These are phyloP conservation scores for Neurospora sp. DNA, from an alignment of 495 filamentous ascomycete genomes.

Conservation along the genomic window DNA sequence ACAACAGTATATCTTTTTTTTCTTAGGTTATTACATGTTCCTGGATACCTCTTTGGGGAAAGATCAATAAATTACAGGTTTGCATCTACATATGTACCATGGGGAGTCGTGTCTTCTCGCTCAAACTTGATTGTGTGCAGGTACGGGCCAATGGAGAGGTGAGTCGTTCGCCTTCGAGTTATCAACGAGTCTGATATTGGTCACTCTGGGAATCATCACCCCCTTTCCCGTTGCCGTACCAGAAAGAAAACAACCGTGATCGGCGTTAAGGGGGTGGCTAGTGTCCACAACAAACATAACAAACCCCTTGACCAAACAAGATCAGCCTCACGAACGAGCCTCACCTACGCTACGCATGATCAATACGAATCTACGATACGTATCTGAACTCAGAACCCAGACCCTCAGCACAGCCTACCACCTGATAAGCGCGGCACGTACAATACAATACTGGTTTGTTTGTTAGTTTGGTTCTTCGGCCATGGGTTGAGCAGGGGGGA, in stretches of 20 bases:
- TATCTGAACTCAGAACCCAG: no score
- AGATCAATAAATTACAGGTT: neutral
- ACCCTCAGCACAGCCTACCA: neutral
- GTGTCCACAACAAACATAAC: neutral
- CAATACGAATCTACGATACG: no score
- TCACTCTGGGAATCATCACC: no score
- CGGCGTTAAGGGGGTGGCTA: neutral
- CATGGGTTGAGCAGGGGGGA: no score
- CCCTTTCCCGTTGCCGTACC: neutral
- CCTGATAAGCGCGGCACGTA: neutral
- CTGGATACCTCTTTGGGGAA: neutral
- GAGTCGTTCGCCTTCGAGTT: no score
- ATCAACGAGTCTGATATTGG: neutral
- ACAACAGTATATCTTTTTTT: neutral
- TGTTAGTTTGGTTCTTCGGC: no score
- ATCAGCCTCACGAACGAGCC: neutral
- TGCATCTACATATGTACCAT: neutral
- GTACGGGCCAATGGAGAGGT: no score
- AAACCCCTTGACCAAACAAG: neutral
- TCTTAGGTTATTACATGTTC: neutral
- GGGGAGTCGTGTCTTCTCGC: neutral
- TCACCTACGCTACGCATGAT: no score
- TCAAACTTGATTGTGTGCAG: neutral
- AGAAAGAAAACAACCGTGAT: neutral
- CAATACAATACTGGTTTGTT: no score